Evolutionary conservation across 2,329 filamentous ascomycete species (phyloP).

Genomic region (Rhynchosporium agropyri): DNA sequence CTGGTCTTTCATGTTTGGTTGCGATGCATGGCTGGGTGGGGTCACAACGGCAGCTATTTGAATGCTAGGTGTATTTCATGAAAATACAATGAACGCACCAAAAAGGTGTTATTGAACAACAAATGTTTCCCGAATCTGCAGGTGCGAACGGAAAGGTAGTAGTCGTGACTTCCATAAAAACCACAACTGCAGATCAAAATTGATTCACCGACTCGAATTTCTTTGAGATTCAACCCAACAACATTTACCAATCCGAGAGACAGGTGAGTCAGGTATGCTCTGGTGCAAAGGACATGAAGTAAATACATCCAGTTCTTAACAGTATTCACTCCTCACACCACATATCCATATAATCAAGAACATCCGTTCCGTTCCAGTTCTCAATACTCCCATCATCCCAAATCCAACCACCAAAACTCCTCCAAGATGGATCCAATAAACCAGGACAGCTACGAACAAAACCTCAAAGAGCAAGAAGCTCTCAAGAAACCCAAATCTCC

Average conservation of each 20-base stretch:
- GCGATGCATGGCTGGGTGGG: slow-evolving; percentile 37
- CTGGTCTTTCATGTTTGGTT: slow-evolving; percentile 37
- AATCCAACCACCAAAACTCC: too few species aligned
- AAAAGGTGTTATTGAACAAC: slow-evolving; percentile 19
- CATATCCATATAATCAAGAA: too few species aligned
- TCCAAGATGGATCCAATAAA: not conserved
- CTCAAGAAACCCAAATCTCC: not conserved
- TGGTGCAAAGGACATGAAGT: too few species aligned
- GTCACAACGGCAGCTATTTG: slow-evolving; percentile 39
- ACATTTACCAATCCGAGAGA: not conserved
- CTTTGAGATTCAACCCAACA: not conserved
- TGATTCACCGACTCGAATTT: not conserved
- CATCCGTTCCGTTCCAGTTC: too few species aligned
- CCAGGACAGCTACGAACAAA: too few species aligned
- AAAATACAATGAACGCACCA: slow-evolving; percentile 42
- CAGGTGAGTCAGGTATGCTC: not conserved
- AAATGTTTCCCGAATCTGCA: slow-evolving; percentile 1
- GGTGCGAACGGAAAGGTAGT: not conserved
- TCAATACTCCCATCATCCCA: too few species aligned
- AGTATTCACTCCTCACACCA: too few species aligned
- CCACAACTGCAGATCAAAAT: slow-evolving; percentile 1
- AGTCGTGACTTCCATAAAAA: slow-evolving; percentile 14
- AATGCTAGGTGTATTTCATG: slow-evolving; percentile 44
- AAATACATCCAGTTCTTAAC: too few species aligned
- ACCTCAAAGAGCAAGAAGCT: too few species aligned